Evolutionary conservation across 2,329 filamentous ascomycete species (phyloP).

Genomic region (Nothomitra cinnamomea): DNA sequence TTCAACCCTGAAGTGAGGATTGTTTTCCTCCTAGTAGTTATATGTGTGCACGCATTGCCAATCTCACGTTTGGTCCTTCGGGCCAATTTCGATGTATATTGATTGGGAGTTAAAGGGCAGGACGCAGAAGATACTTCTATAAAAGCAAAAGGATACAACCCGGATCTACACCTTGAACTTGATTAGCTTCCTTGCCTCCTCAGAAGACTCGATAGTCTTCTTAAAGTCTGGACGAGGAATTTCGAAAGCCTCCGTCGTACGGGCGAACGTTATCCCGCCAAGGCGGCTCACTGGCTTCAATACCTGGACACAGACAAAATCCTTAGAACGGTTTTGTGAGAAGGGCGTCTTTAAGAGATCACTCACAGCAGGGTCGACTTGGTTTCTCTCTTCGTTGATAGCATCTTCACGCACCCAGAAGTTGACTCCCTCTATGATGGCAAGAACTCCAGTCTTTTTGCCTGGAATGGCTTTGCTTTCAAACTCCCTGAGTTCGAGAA

Average conservation of each 20-base stretch:
- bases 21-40: background rate
- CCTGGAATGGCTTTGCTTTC: slow-evolving; percentile 53
- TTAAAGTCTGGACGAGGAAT: slow-evolving; percentile 40
- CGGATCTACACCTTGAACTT: background rate
- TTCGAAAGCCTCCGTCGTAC: slow-evolving; percentile 54
- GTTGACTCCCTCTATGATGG: slow-evolving; percentile 62
- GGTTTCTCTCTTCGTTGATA: slow-evolving; percentile 55
- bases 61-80: no score
- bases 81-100: background rate
- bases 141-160: background rate
- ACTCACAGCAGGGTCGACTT: slow-evolving; percentile 53
- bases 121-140: background rate
- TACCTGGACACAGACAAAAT: slow-evolving; percentile 26
- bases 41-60: no score
- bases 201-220: slow-evolving; percentile 12
- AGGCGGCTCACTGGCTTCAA: slow-evolving; percentile 60
- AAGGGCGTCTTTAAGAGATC: background rate
- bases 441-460: slow-evolving; percentile 57
- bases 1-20: background rate
- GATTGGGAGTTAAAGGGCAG: background rate
- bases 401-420: slow-evolving; percentile 90
- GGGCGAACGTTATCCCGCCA: slow-evolving; percentile 73
- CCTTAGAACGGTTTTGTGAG: background rate
- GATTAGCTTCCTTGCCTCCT: background rate
- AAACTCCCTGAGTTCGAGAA: slow-evolving; percentile 61